Evolutionary conservation across 306 rosid genomes (phyloP), one percentile per base, ranked within the genome.

Genomic region (Astragalus glycyphyllos): DNA sequence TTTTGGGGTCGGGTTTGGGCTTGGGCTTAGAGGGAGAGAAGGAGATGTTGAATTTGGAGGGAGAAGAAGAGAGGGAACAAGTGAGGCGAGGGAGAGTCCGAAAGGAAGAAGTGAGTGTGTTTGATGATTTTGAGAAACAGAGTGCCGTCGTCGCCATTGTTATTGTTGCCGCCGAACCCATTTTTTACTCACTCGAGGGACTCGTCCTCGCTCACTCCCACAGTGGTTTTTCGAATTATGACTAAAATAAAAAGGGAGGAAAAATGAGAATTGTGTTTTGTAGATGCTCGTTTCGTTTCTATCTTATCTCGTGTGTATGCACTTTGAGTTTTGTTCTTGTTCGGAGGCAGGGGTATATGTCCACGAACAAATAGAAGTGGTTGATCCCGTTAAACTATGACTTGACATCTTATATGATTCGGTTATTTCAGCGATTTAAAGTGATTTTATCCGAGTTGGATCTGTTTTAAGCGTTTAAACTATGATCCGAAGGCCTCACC

Each of bases 31-130:
- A 65, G n/a, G 96, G 88, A 0, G 92, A 94, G 66, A 87, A 89
- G 38, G 97, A 69, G 86, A 94, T 89, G 79, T 94, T 87, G 92
- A 94, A 94, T 65, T 90, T 79, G 7, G 15, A 11, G 55, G 94
- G 55, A 8, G 90, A 82, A 8, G 87, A 82, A 5, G 90, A 80
- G 20, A 74, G 50, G 5, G 84, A 83, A 57, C 96, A 77, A 26
- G 78, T 54, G 73, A 87, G 5, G 78, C 83, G 89, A 58, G 88
- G 85, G 68, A 88, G 87, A 14, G 72, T 40, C 57, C 92, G 96
- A 56, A 86, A 59, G 47, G 86, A 72, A 12, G 81, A 77, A 49
- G 68, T 31, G 74, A 11, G 40, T 44, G 35, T 71, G 15, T 80
- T 75, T 60, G 90, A 69, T 60, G 90, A 69, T 72, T 77, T 84